A percentile compares a stretch with the other conserved stretches of the same genome.
Evolutionary conservation across 805 yeast genomes (phyloP).

Genomic region (Lachancea kluyveri): DNA sequence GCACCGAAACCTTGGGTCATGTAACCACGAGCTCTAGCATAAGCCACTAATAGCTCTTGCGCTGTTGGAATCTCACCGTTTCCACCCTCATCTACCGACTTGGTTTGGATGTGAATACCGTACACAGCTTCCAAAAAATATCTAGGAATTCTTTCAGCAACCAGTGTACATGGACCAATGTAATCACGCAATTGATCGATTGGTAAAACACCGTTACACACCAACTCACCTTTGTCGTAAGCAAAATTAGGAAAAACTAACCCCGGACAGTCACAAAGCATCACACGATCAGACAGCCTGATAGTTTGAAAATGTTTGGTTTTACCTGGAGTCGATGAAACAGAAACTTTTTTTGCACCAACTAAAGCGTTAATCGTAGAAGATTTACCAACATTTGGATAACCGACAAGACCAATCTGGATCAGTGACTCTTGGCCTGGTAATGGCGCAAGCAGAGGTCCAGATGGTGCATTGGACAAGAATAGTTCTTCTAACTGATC

Average conservation of each 20-base stretch:
- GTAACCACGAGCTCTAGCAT: constrained; percentile 94
- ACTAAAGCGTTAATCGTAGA: constrained; percentile 97
- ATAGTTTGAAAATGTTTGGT: constrained; percentile 98
- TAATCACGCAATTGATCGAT: constrained; percentile 93
- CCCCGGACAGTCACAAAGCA: constrained; percentile 98
- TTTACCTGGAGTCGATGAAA: constrained; percentile 97
- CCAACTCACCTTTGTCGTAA: constrained; percentile 91
- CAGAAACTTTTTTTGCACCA: constrained; percentile 97
- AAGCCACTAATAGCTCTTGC: constrained; percentile 80
- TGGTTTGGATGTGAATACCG: constrained; percentile 81
- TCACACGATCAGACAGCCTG: constrained; percentile 69
- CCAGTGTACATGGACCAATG: constrained; percentile 81
- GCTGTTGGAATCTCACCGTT: constrained; percentile 77
- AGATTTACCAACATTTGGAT: constrained; percentile 94
- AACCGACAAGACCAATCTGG: constrained; percentile 94
- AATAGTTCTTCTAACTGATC: constrained; percentile 82
- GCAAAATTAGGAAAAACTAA: constrained; percentile 97
- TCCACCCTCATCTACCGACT: constrained; percentile 81
- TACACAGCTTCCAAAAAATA: constrained; percentile 83
- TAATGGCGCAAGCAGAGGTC: constrained; percentile 45
- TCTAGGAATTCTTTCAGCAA: constrained; percentile 85
- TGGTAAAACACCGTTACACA: constrained; percentile 97
- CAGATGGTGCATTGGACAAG: constrained; percentile 64
- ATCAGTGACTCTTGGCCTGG: constrained; percentile 57
- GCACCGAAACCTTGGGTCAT: constrained; percentile 97